These are phyloP conservation scores for Lactarius quietus DNA, from an alignment of 768 basidiomycete genomes.

Conservation along the genomic window DNA sequence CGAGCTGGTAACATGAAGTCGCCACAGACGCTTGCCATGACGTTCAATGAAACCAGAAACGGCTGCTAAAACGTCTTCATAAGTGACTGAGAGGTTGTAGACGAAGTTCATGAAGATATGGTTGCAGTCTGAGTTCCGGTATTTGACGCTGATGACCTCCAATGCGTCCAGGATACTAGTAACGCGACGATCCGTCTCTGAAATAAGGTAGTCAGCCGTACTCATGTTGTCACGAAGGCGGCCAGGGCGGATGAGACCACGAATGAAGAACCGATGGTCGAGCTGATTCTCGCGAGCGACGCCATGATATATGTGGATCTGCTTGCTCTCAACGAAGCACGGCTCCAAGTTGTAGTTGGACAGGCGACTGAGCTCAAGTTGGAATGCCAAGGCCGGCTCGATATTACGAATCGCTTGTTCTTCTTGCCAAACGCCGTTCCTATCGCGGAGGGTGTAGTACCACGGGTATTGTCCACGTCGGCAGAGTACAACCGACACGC, in stretches of 20 bases:
- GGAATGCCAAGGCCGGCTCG: constrained; percentile 96
- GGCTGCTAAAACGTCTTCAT: constrained; percentile 94
- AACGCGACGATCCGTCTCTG: constrained; percentile 95
- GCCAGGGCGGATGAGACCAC: constrained; percentile 93
- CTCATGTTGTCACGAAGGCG: constrained; percentile 89
- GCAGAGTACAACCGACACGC: constrained; percentile 90
- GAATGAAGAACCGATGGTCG: constrained; percentile 98
- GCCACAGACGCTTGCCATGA: constrained; percentile 97
- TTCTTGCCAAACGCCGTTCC: constrained; percentile 77
- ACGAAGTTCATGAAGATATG: constrained; percentile 99
- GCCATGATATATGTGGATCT: constrained; percentile 97
- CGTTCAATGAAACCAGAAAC: constrained; percentile 99
- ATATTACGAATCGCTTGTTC: constrained; percentile 97
- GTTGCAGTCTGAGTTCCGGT: constrained; percentile 94
- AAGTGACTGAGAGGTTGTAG: constrained; percentile 92
- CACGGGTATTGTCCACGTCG: constrained; percentile 88
- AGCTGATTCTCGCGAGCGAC: constrained; percentile 94
- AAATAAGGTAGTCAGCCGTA: constrained; percentile 96
- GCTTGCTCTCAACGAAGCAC: constrained; percentile 94
- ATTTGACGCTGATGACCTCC: constrained; percentile 86
- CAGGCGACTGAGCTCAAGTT: constrained; percentile 92
- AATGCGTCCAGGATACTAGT: constrained; percentile 92
- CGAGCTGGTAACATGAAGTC: constrained; percentile 94
- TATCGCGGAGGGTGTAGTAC: constrained; percentile 87
- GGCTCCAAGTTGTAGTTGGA: constrained; percentile 96